Evolutionary conservation across 2,329 filamentous ascomycete genomes (phyloP), one percentile per base, ranked within the genome.

Genomic region (Paecilomyces dactylethromorphus): DNA sequence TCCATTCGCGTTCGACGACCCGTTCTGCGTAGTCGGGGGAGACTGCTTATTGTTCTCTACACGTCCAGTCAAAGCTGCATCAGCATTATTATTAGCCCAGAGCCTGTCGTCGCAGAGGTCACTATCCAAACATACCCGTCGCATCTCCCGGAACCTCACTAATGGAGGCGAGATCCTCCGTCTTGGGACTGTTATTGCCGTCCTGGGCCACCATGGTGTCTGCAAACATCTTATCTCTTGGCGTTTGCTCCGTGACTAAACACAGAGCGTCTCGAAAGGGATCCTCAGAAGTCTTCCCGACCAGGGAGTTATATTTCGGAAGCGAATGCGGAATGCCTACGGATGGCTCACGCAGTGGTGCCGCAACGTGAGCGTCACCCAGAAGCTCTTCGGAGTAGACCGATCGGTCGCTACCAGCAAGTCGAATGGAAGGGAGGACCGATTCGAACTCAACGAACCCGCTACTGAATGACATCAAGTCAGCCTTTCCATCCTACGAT

Each of bases 1-100:
- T 64, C 90, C 89, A 53, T 77, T 74, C 52, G 64, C 58, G 56
- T 66, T 65, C 12, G 59, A 33, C 13, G 60, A 31, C 29, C 52
- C 66, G 29, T 64, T 58, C 56, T 64, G 66, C 39, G 63, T 64
- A 57, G 68, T 73, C 57, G 68, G 60, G 35, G 71, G 67, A 59
- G 61, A 59, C 59, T 69, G 67, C 58, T 73, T 74, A 55, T 67
- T 63, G 31, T 54, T 66, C 29, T 72, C 69, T 56, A 69, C 70
- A 22, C 66, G 55, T 13, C 58, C 51, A 39, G 65, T 45, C 39
- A 45, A 61, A 52, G 65, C 66, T 66, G 59, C 39, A 52, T 57
- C 61, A 59, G 60, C 60, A 64, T 70, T 67, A 68, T 67, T 61
- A 45, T 45, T 45, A 45, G 39, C 18, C 15, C 3, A 8, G n/a